Evolutionary conservation across 1,139 yeast genomes (phyloP), one percentile per base, ranked within the genome.

Genomic region (Debaryomycetaceae sp.): DNA sequence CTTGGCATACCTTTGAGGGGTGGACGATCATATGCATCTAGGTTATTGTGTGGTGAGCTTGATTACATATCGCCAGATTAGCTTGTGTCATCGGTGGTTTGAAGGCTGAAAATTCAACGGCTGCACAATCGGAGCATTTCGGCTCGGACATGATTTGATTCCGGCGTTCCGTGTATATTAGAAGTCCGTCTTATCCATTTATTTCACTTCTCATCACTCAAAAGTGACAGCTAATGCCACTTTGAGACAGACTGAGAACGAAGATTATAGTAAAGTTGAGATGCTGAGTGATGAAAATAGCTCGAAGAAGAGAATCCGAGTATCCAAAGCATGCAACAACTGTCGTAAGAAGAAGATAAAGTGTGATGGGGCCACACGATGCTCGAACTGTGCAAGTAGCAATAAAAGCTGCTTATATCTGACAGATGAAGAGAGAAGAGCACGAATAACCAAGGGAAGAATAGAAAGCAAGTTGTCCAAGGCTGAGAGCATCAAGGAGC

Each of bases 331-430:
- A 1, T 80, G 85, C 55, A 82, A 78, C 48, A 65, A 65, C 5
- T 80, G 83, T 52, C 65, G 83, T 5, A 49, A 60, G 22, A 76
- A 75, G 55, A 78, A 78, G 54, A 66, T 77, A 43, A 76, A 74
- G 51, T 78, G 83, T 54, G 69, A 75, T 53, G 83, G 83, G 0
- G 57, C 59, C 3, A 53, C 49, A n/a, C 78, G 79, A 2, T 77
- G 83, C 52, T 46, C 52, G 6, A 72, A 74, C 45, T 78, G 83
- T 55, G 46, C 47, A 13, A 60, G 54, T 11, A 49, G 56, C 5
- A 61, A 56, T 27, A 27, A 11, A 7, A 27, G 31, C 31, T 70
- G 75, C 49, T 57, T 55, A 37, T 70, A 67, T 44, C 37, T 40
- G 5, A 30, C 37, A 27, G 37, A 39, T 14, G 7, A 17, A 8